Evolutionary conservation across 352 stramenopile genomes (phyloP).

Genomic region (Achlya hypogyna): DNA sequence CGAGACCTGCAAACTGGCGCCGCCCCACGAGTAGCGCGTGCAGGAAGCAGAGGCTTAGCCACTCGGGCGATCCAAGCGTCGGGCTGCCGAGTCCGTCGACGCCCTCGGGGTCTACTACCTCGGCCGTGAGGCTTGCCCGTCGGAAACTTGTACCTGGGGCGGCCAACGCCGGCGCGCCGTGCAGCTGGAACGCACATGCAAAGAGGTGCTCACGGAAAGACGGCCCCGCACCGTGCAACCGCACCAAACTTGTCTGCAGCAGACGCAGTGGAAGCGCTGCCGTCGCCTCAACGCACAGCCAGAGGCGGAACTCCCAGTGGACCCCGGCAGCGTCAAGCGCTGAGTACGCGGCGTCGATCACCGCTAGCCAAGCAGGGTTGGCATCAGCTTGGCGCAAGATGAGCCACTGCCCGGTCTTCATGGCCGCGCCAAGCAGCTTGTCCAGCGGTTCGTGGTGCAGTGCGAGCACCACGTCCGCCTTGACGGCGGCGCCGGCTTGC

Average conservation of each 20-base stretch:
- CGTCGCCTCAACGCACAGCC: conserved; percentile 34
- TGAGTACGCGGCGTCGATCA: conserved; percentile 29
- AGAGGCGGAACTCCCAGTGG: conserved; percentile 58
- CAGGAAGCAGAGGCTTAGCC: conserved; percentile 22
- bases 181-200: background rate
- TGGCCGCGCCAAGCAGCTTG: conserved; percentile 26
- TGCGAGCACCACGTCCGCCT: conserved; percentile 27
- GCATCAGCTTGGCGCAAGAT: conserved; percentile 36
- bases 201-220: conserved; percentile 17
- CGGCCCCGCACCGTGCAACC: background rate
- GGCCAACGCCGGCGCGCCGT: background rate
- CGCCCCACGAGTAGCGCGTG: conserved; percentile 22
- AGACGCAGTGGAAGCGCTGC: conserved; percentile 24
- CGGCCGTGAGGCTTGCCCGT: background rate
- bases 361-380: conserved; percentile 16
- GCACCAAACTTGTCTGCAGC: conserved; percentile 22
- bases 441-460: conserved; percentile 28
- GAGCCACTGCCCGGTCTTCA: conserved; percentile 46
- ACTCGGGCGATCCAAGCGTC: conserved; percentile 25
- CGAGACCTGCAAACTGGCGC: conserved; percentile 16
- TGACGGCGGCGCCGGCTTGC: conserved; percentile 25
- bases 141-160: background rate
- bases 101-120: background rate
- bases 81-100: background rate
- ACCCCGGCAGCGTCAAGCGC: conserved; percentile 23